Percentiles rank a stretch among this genome's conserved stretches.
Evolutionary conservation across 441 rosid species (phyloP).

Genomic region (Lepidium campestre): DNA sequence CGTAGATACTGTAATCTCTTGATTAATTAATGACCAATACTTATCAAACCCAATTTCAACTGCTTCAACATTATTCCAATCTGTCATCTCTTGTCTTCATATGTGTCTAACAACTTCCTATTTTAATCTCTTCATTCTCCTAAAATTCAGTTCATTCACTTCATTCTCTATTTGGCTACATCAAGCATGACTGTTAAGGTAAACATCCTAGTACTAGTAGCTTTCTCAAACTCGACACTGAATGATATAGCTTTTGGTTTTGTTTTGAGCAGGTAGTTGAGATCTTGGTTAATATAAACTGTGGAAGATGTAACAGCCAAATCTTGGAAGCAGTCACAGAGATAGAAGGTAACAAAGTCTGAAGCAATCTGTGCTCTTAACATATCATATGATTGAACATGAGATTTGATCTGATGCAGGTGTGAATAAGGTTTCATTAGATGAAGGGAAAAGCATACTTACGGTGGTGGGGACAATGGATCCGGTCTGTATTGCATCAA

Average conservation of each 20-base stretch:
- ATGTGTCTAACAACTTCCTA: neutral
- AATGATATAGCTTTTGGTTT: neutral
- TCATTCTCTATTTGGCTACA: neutral
- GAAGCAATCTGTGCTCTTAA: neutral
- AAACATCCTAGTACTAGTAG: constrained; percentile 6
- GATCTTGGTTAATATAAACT: constrained; percentile 23
- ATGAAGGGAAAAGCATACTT: constrained; percentile 19
- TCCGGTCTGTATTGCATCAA: constrained; percentile 24
- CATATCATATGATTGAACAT: neutral
- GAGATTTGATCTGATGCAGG: constrained; percentile 15
- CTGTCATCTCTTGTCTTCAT: constrained; percentile 21
- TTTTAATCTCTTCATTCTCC: constrained; percentile 7
- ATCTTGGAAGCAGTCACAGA: constrained; percentile 30
- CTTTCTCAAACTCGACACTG: neutral
- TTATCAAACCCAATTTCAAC: constrained; percentile 17
- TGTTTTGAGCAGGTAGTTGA: constrained; percentile 20
- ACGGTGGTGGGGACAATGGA: constrained; percentile 33
- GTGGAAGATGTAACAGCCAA: constrained; percentile 22
- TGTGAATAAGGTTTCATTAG: constrained; percentile 23
- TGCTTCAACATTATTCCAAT: constrained; percentile 20
- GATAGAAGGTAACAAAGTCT: constrained; percentile 19
- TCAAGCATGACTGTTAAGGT: constrained; percentile 30
- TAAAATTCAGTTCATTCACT: neutral
- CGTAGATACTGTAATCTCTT: constrained; percentile 3
- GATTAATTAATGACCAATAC: constrained; percentile 12